These are phyloP conservation scores for Cercospora berteroae DNA, from an alignment of 2,329 filamentous ascomycete genomes.

Conservation along the genomic window DNA sequence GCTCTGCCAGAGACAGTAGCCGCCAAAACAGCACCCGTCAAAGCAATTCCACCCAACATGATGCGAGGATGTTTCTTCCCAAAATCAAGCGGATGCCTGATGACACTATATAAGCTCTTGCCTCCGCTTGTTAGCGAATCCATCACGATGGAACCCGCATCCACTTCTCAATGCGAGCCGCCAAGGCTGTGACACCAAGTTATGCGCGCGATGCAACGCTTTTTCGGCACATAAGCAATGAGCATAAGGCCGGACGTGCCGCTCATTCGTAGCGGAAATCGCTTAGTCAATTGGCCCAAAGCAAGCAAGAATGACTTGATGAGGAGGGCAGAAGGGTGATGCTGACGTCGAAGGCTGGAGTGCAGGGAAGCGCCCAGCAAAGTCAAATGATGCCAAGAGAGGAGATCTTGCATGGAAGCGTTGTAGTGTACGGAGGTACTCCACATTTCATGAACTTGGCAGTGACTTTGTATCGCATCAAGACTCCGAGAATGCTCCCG, in stretches of 20 bases:
- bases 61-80: neutral
- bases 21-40: slow-evolving; percentile 14
- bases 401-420: neutral
- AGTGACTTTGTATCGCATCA: neutral
- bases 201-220: neutral
- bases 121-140: neutral
- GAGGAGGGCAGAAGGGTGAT: neutral
- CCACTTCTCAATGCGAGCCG: neutral
- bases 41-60: slow-evolving; percentile 8
- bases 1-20: slow-evolving; percentile 12
- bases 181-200: neutral
- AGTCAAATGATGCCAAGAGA: slow-evolving; percentile 1
- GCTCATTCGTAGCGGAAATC: neutral
- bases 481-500: neutral
- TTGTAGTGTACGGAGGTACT: neutral
- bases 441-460: neutral
- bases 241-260: neutral
- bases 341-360: slow-evolving; percentile 6
- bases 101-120: slow-evolving; percentile 3
- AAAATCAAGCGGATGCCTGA: neutral
- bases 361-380: neutral
- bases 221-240: neutral
- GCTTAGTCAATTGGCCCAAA: neutral
- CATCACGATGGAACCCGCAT: neutral
- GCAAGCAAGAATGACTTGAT: neutral